These are phyloP conservation scores for Psilocybe cubensis DNA, from an alignment of 768 basidiomycete species.

Conservation along the genomic window DNA sequence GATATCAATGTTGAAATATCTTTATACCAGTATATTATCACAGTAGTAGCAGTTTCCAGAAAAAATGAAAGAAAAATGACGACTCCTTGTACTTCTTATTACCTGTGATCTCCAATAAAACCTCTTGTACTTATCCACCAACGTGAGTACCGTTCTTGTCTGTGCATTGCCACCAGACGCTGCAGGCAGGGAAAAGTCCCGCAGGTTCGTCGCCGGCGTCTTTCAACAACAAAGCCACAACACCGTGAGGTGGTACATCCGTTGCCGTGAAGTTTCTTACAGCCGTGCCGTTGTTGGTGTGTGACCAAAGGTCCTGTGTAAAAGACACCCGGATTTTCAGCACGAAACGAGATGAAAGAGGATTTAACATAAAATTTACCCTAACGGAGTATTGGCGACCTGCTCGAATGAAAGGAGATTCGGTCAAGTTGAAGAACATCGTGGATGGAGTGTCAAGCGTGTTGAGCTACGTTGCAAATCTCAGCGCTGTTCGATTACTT, in stretches of 20 bases:
- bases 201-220: slow-evolving; percentile 72
- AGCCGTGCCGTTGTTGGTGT: slow-evolving; percentile 70
- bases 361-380: slow-evolving; percentile 36
- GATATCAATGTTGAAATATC: too few species aligned
- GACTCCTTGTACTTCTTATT: too few species aligned
- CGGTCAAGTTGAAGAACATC: slow-evolving; percentile 65
- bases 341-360: background rate
- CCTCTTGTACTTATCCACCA: slow-evolving; percentile 17
- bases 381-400: slow-evolving; percentile 68
- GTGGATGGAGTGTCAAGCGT: slow-evolving; percentile 54
- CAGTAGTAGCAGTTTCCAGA: too few species aligned
- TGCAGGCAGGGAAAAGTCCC: slow-evolving; percentile 55
- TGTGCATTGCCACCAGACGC: slow-evolving; percentile 53
- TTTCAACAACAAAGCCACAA: slow-evolving; percentile 66
- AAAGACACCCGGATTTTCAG: background rate
- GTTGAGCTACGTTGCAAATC: slow-evolving; percentile 48
- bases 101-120: background rate
- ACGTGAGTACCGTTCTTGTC: slow-evolving; percentile 49
- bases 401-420: slow-evolving; percentile 72
- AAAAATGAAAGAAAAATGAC: too few species aligned
- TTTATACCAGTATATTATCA: too few species aligned
- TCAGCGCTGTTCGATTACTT: background rate
- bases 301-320: slow-evolving; percentile 68
- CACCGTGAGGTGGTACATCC: slow-evolving; percentile 67
- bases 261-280: slow-evolving; percentile 58